Percentiles rank a stretch among this genome's conserved stretches.
Conservation (phyloP, 108 stramenopile species). For the Skeletonema tropicum region DNA sequence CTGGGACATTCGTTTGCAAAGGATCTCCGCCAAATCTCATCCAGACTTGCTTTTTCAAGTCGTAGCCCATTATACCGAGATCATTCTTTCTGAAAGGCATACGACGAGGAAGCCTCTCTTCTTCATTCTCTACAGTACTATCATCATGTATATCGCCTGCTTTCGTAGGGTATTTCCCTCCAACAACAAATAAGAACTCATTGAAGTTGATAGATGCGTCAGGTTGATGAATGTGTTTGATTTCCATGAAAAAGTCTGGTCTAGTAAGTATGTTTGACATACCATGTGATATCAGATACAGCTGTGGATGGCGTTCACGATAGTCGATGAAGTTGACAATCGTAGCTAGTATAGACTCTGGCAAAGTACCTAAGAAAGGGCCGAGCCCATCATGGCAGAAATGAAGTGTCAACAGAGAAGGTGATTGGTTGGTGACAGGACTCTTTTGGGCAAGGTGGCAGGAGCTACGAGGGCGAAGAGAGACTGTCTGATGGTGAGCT, state of each 20-base stretch:
- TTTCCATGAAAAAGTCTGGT: constrained; percentile 28
- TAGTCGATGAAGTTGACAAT: constrained; percentile 29
- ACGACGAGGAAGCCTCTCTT: constrained; percentile 14
- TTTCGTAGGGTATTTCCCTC: constrained; percentile 31
- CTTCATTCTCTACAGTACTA: background rate
- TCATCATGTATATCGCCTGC: background rate
- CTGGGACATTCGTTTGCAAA: background rate
- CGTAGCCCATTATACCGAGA: constrained; percentile 33
- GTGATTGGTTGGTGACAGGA: background rate
- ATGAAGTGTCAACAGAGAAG: background rate
- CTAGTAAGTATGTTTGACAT: constrained; percentile 18
- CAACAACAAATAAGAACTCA: constrained; percentile 29
- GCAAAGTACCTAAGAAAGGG: constrained; percentile 14
- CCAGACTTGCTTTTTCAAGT: constrained; percentile 12
- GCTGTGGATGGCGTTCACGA: constrained; percentile 20
- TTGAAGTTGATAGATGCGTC: constrained; percentile 6
- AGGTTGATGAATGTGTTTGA: constrained; percentile 12
- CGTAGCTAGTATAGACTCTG: constrained; percentile 25
- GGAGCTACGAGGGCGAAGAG: background rate
- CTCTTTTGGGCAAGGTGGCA: background rate
- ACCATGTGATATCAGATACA: constrained; percentile 19
- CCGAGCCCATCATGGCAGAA: constrained; percentile 18
- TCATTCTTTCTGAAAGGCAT: constrained; percentile 29
- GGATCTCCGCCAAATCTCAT: constrained; percentile 40
- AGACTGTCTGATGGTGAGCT: background rate